Evolutionary conservation across 352 stramenopile species (phyloP).

Genomic region (Phytophthora chlamydospora): DNA sequence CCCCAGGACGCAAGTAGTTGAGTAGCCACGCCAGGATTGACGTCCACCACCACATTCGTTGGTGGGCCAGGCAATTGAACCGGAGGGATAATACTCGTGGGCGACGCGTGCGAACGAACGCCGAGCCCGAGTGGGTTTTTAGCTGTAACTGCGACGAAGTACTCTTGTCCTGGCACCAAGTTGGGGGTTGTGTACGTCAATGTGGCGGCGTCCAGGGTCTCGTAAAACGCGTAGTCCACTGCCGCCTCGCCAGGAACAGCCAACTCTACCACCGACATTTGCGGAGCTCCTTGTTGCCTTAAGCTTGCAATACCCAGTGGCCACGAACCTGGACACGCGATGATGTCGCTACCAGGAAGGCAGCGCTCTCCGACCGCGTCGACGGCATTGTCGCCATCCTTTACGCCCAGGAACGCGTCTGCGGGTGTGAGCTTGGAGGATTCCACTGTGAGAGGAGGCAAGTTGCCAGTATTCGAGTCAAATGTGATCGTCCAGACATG

Average conservation of each 20-base stretch:
- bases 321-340: constrained; percentile 58
- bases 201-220: constrained; percentile 63
- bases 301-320: constrained; percentile 7
- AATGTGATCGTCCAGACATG: constrained; percentile 85
- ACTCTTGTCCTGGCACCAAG: constrained; percentile 74
- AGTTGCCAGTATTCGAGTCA: constrained; percentile 64
- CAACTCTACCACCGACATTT: constrained; percentile 21
- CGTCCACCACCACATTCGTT: constrained; percentile 64
- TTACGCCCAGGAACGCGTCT: constrained; percentile 57
- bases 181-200: constrained; percentile 76
- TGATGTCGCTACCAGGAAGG: constrained; percentile 43
- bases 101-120: constrained; percentile 46
- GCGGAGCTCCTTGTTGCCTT: constrained; percentile 14
- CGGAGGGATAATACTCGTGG: constrained; percentile 58
- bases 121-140: constrained; percentile 85
- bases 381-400: constrained; percentile 84
- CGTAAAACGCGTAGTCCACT: constrained; percentile 69
- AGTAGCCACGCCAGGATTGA: constrained; percentile 84
- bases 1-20: constrained; percentile 65
- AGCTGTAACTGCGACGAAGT: constrained; percentile 89
- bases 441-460: constrained; percentile 60
- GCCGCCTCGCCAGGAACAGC: constrained; percentile 57
- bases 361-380: constrained; percentile 44
- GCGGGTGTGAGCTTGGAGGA: constrained; percentile 63
- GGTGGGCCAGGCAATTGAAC: constrained; percentile 81